Base-by-base conservation (phyloP, 169 alveolate genomes). In the Plasmodium fragile region DNA sequence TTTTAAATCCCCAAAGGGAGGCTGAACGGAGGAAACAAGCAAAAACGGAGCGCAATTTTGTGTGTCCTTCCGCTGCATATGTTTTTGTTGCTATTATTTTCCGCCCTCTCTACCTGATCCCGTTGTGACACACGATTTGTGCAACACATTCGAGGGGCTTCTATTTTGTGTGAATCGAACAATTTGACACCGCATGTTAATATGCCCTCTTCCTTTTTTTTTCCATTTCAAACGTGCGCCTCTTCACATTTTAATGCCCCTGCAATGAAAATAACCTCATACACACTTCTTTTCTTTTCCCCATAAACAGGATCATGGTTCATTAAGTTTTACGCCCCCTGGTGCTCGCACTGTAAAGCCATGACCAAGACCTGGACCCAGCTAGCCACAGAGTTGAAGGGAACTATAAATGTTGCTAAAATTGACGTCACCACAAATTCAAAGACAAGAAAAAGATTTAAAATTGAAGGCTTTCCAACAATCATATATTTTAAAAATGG, bases 391-490 rank as follows among this genome's bases (percentile, higher is more conserved):
- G 98, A 98, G 78, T 95, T 98, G n/a, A 96, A 95, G 80, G 97
- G 97, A 25, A 91, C 81, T 18, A 92, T 96, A 52, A 97, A 97
- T 79, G 97, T 97, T 36, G 98, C 98, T 4, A 96, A 96, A 45
- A 82, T 97, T 36, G 98, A 97, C 59, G 97, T 96, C n/a, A 97
- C 98, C 3, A 53, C 96, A 55, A 94, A 95, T 92, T 93, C 96
- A 7, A 93, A 92, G 65, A 95, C 96, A 2, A 97, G 97, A 81
- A 95, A 92, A 78, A 84, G 98, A 36, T 97, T 97, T 95, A 95
- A 75, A 41, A 98, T 99, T 65, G 96, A 97, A 96, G 99, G 99
- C 10, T 98, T 97, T 96, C 99, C 99, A 41, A 98, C 99, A 16
- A 95, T 99, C 25, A 95, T 98, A 80, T 97, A 97, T 96, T 98